Conservation (phyloP, 768 basidiomycete species). For the Rhodotorula diobovata region DNA sequence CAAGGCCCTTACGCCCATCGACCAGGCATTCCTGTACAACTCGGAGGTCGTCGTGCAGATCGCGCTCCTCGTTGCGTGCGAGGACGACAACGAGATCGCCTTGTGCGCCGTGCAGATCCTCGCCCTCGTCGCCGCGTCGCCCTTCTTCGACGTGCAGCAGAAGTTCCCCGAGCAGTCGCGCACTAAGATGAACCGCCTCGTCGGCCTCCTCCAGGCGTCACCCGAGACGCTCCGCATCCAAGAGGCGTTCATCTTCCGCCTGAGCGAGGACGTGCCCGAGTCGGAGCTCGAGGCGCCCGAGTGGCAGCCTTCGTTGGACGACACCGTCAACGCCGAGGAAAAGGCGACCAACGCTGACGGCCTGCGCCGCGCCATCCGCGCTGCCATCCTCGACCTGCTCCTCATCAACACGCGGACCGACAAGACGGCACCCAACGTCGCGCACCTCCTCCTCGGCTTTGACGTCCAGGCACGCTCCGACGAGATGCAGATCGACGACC, state of each 20-base stretch:
- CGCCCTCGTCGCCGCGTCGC: slow-evolving; percentile 61
- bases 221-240: slow-evolving; percentile 79
- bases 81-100: slow-evolving; percentile 63
- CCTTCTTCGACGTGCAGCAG: slow-evolving; percentile 53
- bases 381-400: slow-evolving; percentile 74
- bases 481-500: slow-evolving; percentile 46
- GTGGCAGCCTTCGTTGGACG: slow-evolving; percentile 5
- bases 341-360: slow-evolving; percentile 14
- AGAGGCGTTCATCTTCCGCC: slow-evolving; percentile 65
- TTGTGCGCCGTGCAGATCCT: slow-evolving; percentile 76
- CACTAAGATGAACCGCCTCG: slow-evolving; percentile 59
- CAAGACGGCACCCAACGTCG: slow-evolving; percentile 70
- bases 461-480: slow-evolving; percentile 49
- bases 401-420: slow-evolving; percentile 66
- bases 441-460: slow-evolving; percentile 77
- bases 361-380: slow-evolving; percentile 63
- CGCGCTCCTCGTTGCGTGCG: slow-evolving; percentile 69
- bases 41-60: slow-evolving; percentile 75
- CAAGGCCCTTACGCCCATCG: slow-evolving; percentile 41
- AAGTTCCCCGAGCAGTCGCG: slow-evolving; percentile 47
- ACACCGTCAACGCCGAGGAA: slow-evolving; percentile 6
- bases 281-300: slow-evolving; percentile 53
- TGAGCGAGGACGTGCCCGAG: slow-evolving; percentile 61
- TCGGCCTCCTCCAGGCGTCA: slow-evolving; percentile 72
- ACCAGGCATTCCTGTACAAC: slow-evolving; percentile 58